Evolutionary conservation across 1,139 yeast genomes (phyloP).

Genomic region (Yamadazyma membranifaciens): DNA sequence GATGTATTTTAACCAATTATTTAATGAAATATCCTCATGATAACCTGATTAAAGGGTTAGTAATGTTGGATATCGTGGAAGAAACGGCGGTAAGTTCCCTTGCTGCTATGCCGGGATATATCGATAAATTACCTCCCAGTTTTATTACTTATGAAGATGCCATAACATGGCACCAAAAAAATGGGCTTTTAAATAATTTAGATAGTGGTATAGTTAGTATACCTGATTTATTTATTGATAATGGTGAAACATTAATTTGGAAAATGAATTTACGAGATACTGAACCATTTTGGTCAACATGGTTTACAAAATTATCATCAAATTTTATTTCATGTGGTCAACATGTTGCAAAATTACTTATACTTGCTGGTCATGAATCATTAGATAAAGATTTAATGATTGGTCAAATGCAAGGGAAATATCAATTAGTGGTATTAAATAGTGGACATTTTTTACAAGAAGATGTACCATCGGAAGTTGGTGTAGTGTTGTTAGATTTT

Average conservation of each 20-base stretch:
- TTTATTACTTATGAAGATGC: conserved; percentile 59
- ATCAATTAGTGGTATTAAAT: conserved; percentile 77
- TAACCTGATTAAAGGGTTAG: conserved; percentile 54
- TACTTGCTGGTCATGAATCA: conserved; percentile 89
- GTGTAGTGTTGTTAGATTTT: conserved; percentile 52
- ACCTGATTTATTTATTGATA: conserved; percentile 54
- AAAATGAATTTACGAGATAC: conserved; percentile 61
- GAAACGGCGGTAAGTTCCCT: conserved; percentile 82
- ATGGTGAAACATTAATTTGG: conserved; percentile 44
- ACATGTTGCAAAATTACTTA: conserved; percentile 61
- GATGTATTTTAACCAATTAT: conserved; percentile 68
- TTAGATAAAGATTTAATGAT: conserved; percentile 81
- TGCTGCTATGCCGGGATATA: conserved; percentile 60
- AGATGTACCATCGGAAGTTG: conserved; percentile 72
- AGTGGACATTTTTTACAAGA: conserved; percentile 94
- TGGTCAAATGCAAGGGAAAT: conserved; percentile 97
- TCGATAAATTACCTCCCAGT: conserved; percentile 56
- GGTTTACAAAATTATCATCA: conserved; percentile 76
- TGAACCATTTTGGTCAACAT: conserved; percentile 68
- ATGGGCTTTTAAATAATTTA: conserved; percentile 50
- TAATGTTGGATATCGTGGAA: conserved; percentile 88
- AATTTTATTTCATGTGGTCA: conserved; percentile 48
- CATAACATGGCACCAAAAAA: conserved; percentile 72
- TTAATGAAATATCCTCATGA: conserved; percentile 8
- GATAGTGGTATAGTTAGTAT: conserved; percentile 74